Base-by-base conservation (phyloP, 148 eudicot genomes). In the Fallopia convolvulus region DNA sequence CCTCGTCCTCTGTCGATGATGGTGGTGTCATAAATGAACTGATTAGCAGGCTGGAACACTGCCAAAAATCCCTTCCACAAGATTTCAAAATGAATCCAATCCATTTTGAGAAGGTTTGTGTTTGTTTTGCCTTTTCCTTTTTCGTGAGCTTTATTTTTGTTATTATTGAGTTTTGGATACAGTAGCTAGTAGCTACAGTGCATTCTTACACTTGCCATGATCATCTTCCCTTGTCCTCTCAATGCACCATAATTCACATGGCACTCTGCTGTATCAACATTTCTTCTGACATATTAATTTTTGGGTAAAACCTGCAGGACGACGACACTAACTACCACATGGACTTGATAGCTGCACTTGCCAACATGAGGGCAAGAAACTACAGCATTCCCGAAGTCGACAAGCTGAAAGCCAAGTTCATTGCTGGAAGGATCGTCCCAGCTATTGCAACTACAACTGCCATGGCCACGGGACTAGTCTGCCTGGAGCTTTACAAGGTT, bases 401-500 rank as follows among this genome's bases (percentile, higher is more conserved):
- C 79, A 92, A 92, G 78, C 88, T 94, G 75, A 90, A 89, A 77
- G 98, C 98, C 66, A 94, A 94, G 78, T 87, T 94, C 68, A 94
- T 94, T 40, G 98, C 95, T 18, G 98, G 98, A 5, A 85, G 98
- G 78, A 94, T 94, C 13, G 89, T 94, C 63, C 98, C 97, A 23
- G 98, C 97, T n/a, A 92, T 94, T 61, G 98, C 97, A 70, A 94
- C 98, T 21, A 74, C 95, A 49, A 94, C 95, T 8, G 93, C 97
- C 13, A 83, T 90, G 91, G 98, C 97, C 32, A 90, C 98, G 8
- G 98, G 98, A 46, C 81, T 94, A 15, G 98, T 94, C n/a, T 94
- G 97, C 84, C 88, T 94, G 44, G 97, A 94, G 89, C 89, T 94
- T 4, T 92, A 94, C 85, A 94, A 94, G 86, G 95, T 88, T 77